Percentiles rank a stretch among this genome's conserved stretches.
These are phyloP conservation scores for Bisporella sp. DNA, from an alignment of 2,329 filamentous ascomycete species.

Conservation along the genomic window DNA sequence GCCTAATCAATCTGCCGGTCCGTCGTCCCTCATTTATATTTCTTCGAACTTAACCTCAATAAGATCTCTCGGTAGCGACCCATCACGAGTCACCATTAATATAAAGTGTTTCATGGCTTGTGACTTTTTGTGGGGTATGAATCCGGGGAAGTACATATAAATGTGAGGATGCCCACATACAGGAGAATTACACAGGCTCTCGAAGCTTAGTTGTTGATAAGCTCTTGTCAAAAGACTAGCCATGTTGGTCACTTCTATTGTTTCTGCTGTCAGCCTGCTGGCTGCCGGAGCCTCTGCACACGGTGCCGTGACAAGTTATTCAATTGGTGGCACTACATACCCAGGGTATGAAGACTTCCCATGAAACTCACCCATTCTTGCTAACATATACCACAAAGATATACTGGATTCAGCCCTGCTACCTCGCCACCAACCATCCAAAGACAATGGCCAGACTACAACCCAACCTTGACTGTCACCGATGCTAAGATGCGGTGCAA, in stretches of 20 bases:
- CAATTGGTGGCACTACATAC: conserved; percentile 36
- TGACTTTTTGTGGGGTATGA: no score
- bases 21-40: no score
- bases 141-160: no score
- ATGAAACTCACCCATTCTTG: not conserved
- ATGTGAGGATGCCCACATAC: no score
- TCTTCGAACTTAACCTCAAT: no score
- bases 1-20: no score
- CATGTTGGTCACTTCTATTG: conserved; percentile 31
- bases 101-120: no score
- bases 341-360: conserved; percentile 28
- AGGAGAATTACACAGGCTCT: no score
- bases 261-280: conserved; percentile 27
- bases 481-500: conserved; percentile 48
- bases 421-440: conserved; percentile 46
- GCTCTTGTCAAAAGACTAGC: not conserved
- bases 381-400: conserved; percentile 8
- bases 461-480: conserved; percentile 41
- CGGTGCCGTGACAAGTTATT: conserved; percentile 40
- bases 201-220: no score
- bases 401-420: conserved; percentile 41
- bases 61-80: no score
- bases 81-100: no score
- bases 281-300: conserved; percentile 28
- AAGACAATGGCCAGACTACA: conserved; percentile 50